These are phyloP conservation scores for Aspergillus sp. DNA, from an alignment of 2,329 filamentous ascomycete genomes.

Conservation along the genomic window DNA sequence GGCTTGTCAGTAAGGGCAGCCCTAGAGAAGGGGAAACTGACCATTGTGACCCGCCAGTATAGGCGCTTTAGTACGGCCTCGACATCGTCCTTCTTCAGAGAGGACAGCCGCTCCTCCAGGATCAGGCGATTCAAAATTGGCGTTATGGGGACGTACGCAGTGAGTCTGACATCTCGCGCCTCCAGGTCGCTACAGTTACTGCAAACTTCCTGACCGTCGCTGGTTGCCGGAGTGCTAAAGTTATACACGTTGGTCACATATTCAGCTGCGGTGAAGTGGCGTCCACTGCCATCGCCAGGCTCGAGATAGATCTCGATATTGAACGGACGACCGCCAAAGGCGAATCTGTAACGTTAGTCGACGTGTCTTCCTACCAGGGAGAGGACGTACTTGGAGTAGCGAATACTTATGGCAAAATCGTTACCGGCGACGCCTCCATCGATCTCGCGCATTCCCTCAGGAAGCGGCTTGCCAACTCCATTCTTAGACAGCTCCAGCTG, in stretches of 20 bases:
- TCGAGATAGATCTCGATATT: not conserved
- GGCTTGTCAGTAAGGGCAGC: not conserved
- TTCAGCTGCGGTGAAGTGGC: not conserved
- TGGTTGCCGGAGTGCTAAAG: not conserved
- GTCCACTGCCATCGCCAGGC: not conserved
- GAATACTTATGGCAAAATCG: not conserved
- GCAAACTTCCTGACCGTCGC: not conserved
- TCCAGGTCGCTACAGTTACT: not conserved
- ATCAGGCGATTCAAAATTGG: not conserved
- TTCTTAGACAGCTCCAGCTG: not conserved
- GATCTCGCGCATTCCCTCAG: not conserved
- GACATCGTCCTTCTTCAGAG: not conserved
- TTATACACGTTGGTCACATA: slow-evolving; percentile 2
- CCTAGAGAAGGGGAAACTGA: not conserved
- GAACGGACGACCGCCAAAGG: slow-evolving; percentile 1
- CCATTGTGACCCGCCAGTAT: not conserved
- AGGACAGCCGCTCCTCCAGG: not conserved
- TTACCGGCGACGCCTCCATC: not conserved
- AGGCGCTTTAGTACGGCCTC: not conserved
- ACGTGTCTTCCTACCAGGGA: too few relatives aligned
- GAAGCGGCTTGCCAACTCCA: not conserved
- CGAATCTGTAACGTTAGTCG: not conserved
- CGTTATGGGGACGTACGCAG: slow-evolving; percentile 2
- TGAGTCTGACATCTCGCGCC: not conserved
- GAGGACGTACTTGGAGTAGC: not conserved